A percentile compares a stretch with the other conserved stretches of the same genome.
Evolutionary conservation across 805 yeast species (phyloP).

Genomic region (Pichia californica): DNA sequence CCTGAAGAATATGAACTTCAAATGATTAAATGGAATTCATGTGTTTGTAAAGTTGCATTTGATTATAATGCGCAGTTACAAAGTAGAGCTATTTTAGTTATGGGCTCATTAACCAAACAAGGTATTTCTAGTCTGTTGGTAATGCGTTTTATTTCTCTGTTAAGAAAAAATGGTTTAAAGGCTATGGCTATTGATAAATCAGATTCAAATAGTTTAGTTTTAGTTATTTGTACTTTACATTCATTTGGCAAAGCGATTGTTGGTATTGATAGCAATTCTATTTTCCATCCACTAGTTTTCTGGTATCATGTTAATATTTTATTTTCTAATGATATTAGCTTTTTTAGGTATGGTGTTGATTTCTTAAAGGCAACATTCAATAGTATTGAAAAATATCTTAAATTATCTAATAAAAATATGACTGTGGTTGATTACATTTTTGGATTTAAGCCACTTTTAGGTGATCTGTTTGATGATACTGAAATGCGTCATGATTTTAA

Average conservation of each 20-base stretch:
- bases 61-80: slow-evolving; percentile 51
- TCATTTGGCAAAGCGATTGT: slow-evolving; percentile 42
- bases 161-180: slow-evolving; percentile 18
- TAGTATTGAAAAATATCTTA: slow-evolving; percentile 28
- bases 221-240: slow-evolving; percentile 33
- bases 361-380: slow-evolving; percentile 32
- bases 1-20: slow-evolving; percentile 45
- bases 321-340: slow-evolving; percentile 21
- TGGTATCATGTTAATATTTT: slow-evolving; percentile 36
- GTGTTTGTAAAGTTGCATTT: slow-evolving; percentile 57
- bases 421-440: slow-evolving; percentile 26
- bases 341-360: slow-evolving; percentile 28
- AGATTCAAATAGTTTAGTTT: neutral
- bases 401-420: slow-evolving; percentile 17
- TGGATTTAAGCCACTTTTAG: slow-evolving; percentile 33
- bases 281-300: slow-evolving; percentile 40
- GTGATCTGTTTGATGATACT: slow-evolving; percentile 33
- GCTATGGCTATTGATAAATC: neutral
- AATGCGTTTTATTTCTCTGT: slow-evolving; percentile 16
- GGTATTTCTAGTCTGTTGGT: slow-evolving; percentile 56
- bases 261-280: slow-evolving; percentile 41
- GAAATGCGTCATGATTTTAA: slow-evolving; percentile 37
- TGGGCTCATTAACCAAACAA: slow-evolving; percentile 59
- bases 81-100: slow-evolving; percentile 57
- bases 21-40: slow-evolving; percentile 60